Evolutionary conservation across 768 basidiomycete species (phyloP).

Genomic region (Phlebiopsis flavidoalba): DNA sequence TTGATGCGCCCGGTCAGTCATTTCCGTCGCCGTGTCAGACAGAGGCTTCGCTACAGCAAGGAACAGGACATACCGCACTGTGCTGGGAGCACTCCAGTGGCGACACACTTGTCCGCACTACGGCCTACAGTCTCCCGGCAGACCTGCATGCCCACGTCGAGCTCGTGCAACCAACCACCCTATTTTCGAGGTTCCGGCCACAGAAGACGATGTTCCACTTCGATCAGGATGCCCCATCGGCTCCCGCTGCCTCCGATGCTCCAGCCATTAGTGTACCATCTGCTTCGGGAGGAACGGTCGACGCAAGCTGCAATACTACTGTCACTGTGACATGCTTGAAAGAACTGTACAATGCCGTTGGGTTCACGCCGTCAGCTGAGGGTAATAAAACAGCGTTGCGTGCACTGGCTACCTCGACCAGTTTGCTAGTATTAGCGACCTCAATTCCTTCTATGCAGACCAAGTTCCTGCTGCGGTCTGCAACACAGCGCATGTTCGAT

Average conservation of each 20-base stretch:
- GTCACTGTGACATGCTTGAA: slow-evolving; percentile 29
- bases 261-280: slow-evolving; percentile 26
- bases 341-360: slow-evolving; percentile 29
- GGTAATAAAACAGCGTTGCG: slow-evolving; percentile 27
- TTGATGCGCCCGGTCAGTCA: slow-evolving; percentile 58
- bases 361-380: slow-evolving; percentile 21
- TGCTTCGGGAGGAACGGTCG: slow-evolving; percentile 23
- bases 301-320: slow-evolving; percentile 26
- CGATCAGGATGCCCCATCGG: slow-evolving; percentile 5
- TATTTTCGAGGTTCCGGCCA: slow-evolving; percentile 47
- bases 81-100: slow-evolving; percentile 55
- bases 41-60: neutral
- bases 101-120: slow-evolving; percentile 58
- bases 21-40: neutral
- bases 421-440: slow-evolving; percentile 26
- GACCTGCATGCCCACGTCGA: slow-evolving; percentile 57
- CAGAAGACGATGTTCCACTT: slow-evolving; percentile 35
- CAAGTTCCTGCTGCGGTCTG: slow-evolving; percentile 27
- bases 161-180: slow-evolving; percentile 67
- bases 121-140: slow-evolving; percentile 60
- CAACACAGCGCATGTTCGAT: too few species aligned
- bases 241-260: neutral
- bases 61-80: slow-evolving; percentile 54
- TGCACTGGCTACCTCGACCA: slow-evolving; percentile 32
- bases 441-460: slow-evolving; percentile 27